Evolutionary conservation across 2,329 filamentous ascomycete genomes (phyloP).

Genomic region (Incumbomyces delicatus): DNA sequence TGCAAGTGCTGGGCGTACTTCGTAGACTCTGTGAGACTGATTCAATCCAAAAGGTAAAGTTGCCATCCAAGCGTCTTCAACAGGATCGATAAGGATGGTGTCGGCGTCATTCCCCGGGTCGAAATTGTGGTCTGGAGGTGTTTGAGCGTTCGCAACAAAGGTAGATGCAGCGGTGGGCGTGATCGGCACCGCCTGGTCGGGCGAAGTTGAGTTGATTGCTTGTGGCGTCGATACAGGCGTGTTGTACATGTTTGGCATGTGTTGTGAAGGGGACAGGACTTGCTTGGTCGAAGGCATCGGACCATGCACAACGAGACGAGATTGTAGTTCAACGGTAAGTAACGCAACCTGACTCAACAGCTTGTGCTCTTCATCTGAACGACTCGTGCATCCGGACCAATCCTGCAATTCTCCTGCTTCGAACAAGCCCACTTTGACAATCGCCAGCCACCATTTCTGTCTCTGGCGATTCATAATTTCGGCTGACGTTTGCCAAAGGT

Average conservation of each 20-base stretch:
- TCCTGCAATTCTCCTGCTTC: slow-evolving; percentile 42
- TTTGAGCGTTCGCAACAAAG: slow-evolving; percentile 19
- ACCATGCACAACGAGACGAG: slow-evolving; percentile 3
- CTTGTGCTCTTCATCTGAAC: not conserved
- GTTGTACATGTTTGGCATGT: slow-evolving; percentile 11
- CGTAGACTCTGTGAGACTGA: slow-evolving; percentile 31
- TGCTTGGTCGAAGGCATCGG: not conserved
- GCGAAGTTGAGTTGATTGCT: slow-evolving; percentile 22
- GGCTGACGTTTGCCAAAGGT: slow-evolving; percentile 49
- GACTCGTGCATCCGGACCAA: slow-evolving; percentile 9
- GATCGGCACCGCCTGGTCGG: slow-evolving; percentile 33
- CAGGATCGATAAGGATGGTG: slow-evolving; percentile 46
- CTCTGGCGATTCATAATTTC: slow-evolving; percentile 44
- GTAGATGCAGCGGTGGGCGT: slow-evolving; percentile 24
- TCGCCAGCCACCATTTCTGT: slow-evolving; percentile 46
- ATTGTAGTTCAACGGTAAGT: slow-evolving; percentile 13
- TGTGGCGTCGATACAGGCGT: slow-evolving; percentile 21
- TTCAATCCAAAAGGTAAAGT: slow-evolving; percentile 43
- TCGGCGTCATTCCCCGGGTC: slow-evolving; percentile 38
- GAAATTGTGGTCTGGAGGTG: slow-evolving; percentile 14
- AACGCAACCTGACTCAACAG: slow-evolving; percentile 10
- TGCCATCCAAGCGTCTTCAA: slow-evolving; percentile 51
- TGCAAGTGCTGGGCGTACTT: slow-evolving; percentile 31
- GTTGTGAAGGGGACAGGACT: not conserved
- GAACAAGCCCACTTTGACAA: slow-evolving; percentile 44